Evolutionary conservation across 805 yeast genomes (phyloP), one percentile per base, ranked within the genome.

Genomic region (Wickerhamomyces alni): DNA sequence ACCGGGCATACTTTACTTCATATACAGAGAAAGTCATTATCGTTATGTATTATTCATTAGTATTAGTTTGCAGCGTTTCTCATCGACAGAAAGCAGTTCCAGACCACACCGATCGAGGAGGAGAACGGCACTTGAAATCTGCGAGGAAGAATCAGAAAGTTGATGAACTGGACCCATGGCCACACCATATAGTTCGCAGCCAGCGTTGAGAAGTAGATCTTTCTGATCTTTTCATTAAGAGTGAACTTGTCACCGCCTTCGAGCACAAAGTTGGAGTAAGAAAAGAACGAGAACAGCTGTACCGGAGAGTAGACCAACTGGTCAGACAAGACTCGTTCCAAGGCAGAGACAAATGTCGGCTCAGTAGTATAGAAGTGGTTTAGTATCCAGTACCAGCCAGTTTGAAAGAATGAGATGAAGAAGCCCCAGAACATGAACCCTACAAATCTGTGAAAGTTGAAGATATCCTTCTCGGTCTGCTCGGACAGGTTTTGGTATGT

Each of bases 41-140:
- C 29, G 24, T 21, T 21, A 6, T 21, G 9, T 21, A 21, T 9
- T 7, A 21, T 21, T 21, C 24, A 21, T 7, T 21, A 21, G 6
- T n/a, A n/a, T 32, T 30, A 50, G 35, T 55, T 55, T 1, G 70
- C 62, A 4, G 87, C 80, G 50, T 87, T 87, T 52, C 85, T 70
- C 74, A 86, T 77, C 0, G 95, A 87, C 36, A 91, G 65, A 64
- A 84, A 89, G 39, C 96, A 88, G 57, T 93, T 91, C 98, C 99
- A 91, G 28, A 91, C 65, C 16, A 91, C 94, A 22, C 95, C 91
- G 6, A 93, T 48, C 63, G 85, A 83, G 42, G 93, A 82, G 40
- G 94, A 81, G 58, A 93, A 91, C 0, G 97, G 96, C 5, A 91
- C 95, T 61, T 91, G 98, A 49, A 79, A 74, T 43, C 70, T 70